Percentiles rank a stretch among this genome's conserved stretches.
phyloP scores from a whole-genome alignment of 257 asterid species.

The Salvia hispanica region DNA sequence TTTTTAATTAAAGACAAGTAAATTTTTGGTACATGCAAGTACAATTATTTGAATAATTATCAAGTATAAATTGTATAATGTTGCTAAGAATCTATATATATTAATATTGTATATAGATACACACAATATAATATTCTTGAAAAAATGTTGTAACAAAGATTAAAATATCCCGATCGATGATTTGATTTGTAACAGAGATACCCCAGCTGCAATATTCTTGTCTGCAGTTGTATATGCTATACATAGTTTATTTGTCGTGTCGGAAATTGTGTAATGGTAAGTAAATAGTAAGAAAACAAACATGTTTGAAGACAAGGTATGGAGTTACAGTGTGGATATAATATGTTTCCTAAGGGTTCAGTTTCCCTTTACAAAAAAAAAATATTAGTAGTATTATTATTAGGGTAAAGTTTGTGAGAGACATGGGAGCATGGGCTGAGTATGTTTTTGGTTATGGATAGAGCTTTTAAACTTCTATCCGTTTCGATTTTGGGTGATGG shows the following conservation, averaged over 20 bases:
- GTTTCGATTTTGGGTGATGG: not conserved
- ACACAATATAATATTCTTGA: not conserved
- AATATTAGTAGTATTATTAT: not conserved
- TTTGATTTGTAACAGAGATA: constrained; percentile 18
- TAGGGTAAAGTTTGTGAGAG: constrained; percentile 21
- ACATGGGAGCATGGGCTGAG: constrained; percentile 50
- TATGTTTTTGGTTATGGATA: constrained; percentile 24
- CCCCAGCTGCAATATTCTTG: constrained; percentile 35
- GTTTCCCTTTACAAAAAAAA: not conserved
- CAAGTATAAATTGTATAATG: not conserved
- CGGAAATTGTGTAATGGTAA: constrained; percentile 22
- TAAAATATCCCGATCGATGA: constrained; percentile 8
- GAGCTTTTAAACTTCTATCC: constrained; percentile 11
- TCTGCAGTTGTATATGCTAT: constrained; percentile 15
- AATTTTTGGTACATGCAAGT: constrained; percentile 13
- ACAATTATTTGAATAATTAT: constrained; percentile 28
- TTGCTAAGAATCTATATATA: not conserved
- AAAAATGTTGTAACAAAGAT: not conserved
- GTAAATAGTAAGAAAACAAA: not conserved
- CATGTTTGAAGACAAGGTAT: constrained; percentile 30
- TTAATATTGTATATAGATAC: not conserved
- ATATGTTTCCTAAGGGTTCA: not conserved
- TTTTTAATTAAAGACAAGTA: no score
- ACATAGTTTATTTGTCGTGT: not conserved
- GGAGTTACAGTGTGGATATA: constrained; percentile 23